Evolutionary conservation across 2,329 filamentous ascomycete genomes (phyloP).

Genomic region (Diaporthe destruens): DNA sequence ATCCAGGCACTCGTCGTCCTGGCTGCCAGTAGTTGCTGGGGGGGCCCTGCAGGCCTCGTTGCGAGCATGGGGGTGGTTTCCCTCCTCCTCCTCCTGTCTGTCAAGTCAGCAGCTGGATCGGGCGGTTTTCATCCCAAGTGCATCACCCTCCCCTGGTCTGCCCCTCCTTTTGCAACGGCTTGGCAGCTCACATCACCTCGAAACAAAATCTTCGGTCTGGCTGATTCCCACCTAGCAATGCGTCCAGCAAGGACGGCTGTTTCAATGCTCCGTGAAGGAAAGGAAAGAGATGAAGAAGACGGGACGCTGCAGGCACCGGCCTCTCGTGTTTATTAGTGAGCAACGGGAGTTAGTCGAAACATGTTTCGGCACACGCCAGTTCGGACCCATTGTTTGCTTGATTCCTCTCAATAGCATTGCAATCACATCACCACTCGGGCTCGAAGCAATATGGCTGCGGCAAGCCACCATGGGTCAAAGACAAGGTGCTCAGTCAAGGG

Average conservation of each 20-base stretch:
- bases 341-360: constrained; percentile 20
- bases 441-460: constrained; percentile 14
- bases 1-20: constrained; percentile 5
- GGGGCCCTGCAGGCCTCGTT: constrained; percentile 16
- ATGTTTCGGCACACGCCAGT: constrained; percentile 30
- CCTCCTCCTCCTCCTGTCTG: not conserved
- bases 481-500: not conserved
- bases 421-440: constrained; percentile 24
- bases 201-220: constrained; percentile 28
- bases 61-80: not conserved
- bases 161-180: constrained; percentile 29
- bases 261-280: constrained; percentile 12
- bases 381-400: constrained; percentile 6
- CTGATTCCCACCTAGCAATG: constrained; percentile 18
- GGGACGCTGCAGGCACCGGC: constrained; percentile 13
- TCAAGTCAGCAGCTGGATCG: constrained; percentile 16
- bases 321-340: constrained; percentile 28
- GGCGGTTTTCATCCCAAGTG: constrained; percentile 31
- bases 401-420: constrained; percentile 7
- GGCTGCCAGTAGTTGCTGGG: constrained; percentile 10
- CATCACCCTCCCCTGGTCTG: constrained; percentile 7
- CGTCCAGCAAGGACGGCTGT: constrained; percentile 1
- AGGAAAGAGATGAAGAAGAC: constrained; percentile 8
- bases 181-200: constrained; percentile 30
- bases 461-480: constrained; percentile 9